Percentiles rank a stretch among this genome's conserved stretches.
Conservation (phyloP, 257 asterid genomes). For the Gentiana straminea region DNA sequence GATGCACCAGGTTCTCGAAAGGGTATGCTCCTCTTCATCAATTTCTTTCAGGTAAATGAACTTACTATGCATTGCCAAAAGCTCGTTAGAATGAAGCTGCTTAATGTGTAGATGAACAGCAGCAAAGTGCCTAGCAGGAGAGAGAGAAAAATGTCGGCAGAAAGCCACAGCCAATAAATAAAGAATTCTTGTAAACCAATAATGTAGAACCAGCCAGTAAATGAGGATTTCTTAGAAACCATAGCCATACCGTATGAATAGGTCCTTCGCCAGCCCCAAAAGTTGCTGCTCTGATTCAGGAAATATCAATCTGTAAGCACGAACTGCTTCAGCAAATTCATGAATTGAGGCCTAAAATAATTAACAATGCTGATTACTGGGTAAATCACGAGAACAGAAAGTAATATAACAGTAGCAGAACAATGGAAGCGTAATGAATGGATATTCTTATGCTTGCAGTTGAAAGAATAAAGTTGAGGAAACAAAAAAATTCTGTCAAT, state of each 20-base stretch:
- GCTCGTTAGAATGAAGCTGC: slow-evolving; percentile 46
- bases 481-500: not conserved
- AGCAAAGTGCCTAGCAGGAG: slow-evolving; percentile 63
- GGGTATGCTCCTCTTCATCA: no score
- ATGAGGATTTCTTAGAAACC: not conserved
- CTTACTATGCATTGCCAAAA: slow-evolving; percentile 70
- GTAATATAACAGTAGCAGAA: not conserved
- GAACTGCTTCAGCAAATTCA: slow-evolving; percentile 90
- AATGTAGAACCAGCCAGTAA: not conserved
- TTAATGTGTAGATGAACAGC: slow-evolving; percentile 55
- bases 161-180: not conserved
- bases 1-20: no score
- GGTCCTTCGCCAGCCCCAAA: slow-evolving; percentile 68
- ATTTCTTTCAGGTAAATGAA: slow-evolving; percentile 15
- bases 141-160: not conserved
- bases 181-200: no score
- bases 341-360: slow-evolving; percentile 66
- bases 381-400: not conserved
- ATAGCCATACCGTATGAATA: slow-evolving; percentile 48
- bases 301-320: slow-evolving; percentile 89
- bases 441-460: not conserved
- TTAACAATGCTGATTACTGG: not conserved
- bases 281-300: slow-evolving; percentile 82
- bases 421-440: not conserved
- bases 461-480: not conserved